Evolutionary conservation across 1,284 basidiomycete species (phyloP), one percentile per base, ranked within the genome.

Genomic region (Schizopora paradoxa): DNA sequence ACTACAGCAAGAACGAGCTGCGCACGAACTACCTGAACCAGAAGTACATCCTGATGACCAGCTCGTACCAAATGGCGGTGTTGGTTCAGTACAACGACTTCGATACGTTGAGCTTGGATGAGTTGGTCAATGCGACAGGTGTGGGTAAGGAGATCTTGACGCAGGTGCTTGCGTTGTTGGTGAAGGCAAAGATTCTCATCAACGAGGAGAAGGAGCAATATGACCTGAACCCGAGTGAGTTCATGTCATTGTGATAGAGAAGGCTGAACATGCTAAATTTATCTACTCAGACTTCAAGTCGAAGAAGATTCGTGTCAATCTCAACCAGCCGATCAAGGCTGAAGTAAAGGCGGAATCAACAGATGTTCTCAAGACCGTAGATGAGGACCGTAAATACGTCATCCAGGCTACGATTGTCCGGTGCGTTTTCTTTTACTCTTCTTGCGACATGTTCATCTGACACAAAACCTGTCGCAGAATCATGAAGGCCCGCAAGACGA

Each of bases 381-480:
- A 99, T 56, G 95, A 99, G 67, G 95, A 99, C 63, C 82, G 95
- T 52, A 95, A 96, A 72, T 89, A 96, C 61, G 82, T 96, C 48
- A 93, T 98, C 49, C 96, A 99, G 64, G 95, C 95, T 11, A 95
- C 91, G 11, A 96, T 99, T 58, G 95, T 99, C 41, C 86, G 91
- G 86, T 91, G 62, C 32, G 81, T 59, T 47, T 32, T 40, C 22
- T 29, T 29, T 22, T 32, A 33, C n/a, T 49, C 27, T 29, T 29
- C 32, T 8, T 19, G 25, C 27, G 6, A 43, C 35, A 27, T 23
- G 7, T 18, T 41, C 8, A 18, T 23, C 8, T 41, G 18, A 19
- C 46, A 19, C 19, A 25, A 18, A 18, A 16, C 13, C 14, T 45
- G 41, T 26, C 47, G 4, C 57, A 90, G 92, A 47, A 90, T 98